These are phyloP conservation scores for Xylaria sp. DNA, from an alignment of 2,329 filamentous ascomycete species.

Conservation along the genomic window DNA sequence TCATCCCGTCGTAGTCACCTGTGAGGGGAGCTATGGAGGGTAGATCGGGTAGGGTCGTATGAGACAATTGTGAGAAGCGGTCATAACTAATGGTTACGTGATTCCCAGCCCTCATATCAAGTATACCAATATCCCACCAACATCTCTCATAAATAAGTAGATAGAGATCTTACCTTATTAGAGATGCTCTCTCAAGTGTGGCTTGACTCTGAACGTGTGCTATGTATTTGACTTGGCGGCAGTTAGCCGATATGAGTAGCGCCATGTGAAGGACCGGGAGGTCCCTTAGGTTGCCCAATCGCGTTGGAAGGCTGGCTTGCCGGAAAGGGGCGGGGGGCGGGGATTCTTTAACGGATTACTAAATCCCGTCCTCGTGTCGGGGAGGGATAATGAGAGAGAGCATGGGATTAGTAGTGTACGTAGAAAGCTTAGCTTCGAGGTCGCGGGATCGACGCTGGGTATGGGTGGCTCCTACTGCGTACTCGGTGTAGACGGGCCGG, in stretches of 20 bases:
- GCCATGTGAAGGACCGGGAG: background rate
- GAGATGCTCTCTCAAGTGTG: background rate
- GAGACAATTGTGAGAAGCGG: background rate
- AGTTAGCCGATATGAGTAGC: background rate
- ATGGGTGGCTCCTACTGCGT: conserved; percentile 7
- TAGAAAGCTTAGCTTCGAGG: conserved; percentile 1
- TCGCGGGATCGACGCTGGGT: conserved; percentile 12
- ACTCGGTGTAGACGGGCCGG: conserved; percentile 2
- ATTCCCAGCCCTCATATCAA: background rate
- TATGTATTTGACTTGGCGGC: background rate
- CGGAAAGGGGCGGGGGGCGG: background rate
- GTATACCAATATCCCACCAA: background rate
- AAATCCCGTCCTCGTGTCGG: background rate
- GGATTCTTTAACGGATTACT: background rate
- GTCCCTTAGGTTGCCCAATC: background rate
- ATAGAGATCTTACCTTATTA: background rate
- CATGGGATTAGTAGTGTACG: background rate
- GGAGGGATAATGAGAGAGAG: background rate
- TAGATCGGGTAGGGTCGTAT: background rate
- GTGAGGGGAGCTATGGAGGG: background rate
- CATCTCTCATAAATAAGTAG: background rate
- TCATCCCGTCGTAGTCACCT: background rate
- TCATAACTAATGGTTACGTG: background rate
- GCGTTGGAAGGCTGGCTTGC: conserved; percentile 3
- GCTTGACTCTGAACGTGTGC: background rate